Evolutionary conservation across 2,329 filamentous ascomycete species (phyloP).

Genomic region (Alternaria rosae): DNA sequence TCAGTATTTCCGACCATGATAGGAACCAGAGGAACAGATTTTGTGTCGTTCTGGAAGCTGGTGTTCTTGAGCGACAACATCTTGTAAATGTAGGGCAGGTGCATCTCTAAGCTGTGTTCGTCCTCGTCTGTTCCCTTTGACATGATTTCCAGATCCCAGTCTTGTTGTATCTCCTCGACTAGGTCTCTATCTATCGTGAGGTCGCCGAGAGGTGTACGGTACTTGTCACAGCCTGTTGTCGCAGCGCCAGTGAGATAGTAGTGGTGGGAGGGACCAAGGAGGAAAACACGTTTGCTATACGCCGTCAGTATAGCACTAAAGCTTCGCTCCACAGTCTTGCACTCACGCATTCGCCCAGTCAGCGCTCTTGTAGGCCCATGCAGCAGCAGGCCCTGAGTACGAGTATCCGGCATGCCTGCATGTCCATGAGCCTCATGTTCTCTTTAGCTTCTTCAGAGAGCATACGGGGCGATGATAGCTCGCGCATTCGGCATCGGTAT

Average conservation of each 20-base stretch:
- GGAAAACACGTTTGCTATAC: slow-evolving; percentile 80
- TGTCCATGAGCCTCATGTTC: slow-evolving; percentile 37
- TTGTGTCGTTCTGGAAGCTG: slow-evolving; percentile 47
- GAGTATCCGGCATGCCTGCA: slow-evolving; percentile 88
- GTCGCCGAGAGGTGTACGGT: slow-evolving; percentile 77
- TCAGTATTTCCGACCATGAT: slow-evolving; percentile 84
- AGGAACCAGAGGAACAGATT: slow-evolving; percentile 79
- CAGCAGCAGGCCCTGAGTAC: slow-evolving; percentile 90
- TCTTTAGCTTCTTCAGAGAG: slow-evolving; percentile 9
- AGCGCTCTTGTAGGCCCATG: slow-evolving; percentile 90
- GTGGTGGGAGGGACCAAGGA: slow-evolving; percentile 92
- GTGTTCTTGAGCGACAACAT: slow-evolving; percentile 61
- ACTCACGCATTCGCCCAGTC: slow-evolving; percentile 77
- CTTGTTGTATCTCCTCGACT: slow-evolving; percentile 54
- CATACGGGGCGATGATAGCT: slow-evolving; percentile 92
- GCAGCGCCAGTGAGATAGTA: slow-evolving; percentile 80
- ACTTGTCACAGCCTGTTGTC: slow-evolving; percentile 73
- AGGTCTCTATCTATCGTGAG: slow-evolving; percentile 69
- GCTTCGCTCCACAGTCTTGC: not conserved
- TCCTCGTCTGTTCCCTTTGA: slow-evolving; percentile 71
- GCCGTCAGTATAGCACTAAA: not conserved
- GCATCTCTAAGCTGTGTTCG: slow-evolving; percentile 97
- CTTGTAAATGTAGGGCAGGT: slow-evolving; percentile 91
- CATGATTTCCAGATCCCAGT: slow-evolving; percentile 59
- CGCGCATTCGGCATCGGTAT: slow-evolving; percentile 78